Evolutionary conservation across 805 yeast genomes (phyloP).

Genomic region (Candida loeiensis): DNA sequence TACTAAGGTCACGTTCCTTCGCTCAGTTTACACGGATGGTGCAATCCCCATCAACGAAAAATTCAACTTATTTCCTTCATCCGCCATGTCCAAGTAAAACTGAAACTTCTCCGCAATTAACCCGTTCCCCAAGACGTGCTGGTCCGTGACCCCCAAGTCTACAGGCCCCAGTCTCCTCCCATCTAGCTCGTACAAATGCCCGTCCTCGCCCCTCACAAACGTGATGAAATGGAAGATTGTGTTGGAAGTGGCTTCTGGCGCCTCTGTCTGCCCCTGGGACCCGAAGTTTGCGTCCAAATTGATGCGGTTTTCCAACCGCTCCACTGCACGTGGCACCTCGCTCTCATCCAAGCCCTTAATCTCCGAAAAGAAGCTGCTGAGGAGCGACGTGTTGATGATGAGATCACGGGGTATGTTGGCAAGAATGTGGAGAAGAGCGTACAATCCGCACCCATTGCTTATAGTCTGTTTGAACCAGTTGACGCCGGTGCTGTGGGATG

Average conservation of each 20-base stretch:
- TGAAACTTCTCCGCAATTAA: slow-evolving; percentile 53
- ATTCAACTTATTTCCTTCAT: slow-evolving; percentile 53
- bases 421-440: slow-evolving; percentile 70
- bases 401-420: slow-evolving; percentile 46
- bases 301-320: slow-evolving; percentile 39
- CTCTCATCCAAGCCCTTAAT: slow-evolving; percentile 17
- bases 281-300: slow-evolving; percentile 45
- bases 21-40: slow-evolving; percentile 28
- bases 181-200: slow-evolving; percentile 76
- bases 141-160: slow-evolving; percentile 47
- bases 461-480: slow-evolving; percentile 86
- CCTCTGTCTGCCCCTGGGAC: slow-evolving; percentile 59
- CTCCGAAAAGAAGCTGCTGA: slow-evolving; percentile 19
- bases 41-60: slow-evolving; percentile 79
- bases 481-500: slow-evolving; percentile 34
- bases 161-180: slow-evolving; percentile 82
- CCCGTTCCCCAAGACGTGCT: slow-evolving; percentile 53
- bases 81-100: slow-evolving; percentile 62
- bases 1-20: no score
- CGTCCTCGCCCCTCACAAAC: slow-evolving; percentile 54
- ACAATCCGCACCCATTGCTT: slow-evolving; percentile 88
- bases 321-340: slow-evolving; percentile 44
- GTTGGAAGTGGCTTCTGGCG: slow-evolving; percentile 54
- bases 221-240: slow-evolving; percentile 73
- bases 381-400: slow-evolving; percentile 36